Conservation (phyloP, 2,329 filamentous ascomycete species). For the Colletotrichum truncatum region DNA sequence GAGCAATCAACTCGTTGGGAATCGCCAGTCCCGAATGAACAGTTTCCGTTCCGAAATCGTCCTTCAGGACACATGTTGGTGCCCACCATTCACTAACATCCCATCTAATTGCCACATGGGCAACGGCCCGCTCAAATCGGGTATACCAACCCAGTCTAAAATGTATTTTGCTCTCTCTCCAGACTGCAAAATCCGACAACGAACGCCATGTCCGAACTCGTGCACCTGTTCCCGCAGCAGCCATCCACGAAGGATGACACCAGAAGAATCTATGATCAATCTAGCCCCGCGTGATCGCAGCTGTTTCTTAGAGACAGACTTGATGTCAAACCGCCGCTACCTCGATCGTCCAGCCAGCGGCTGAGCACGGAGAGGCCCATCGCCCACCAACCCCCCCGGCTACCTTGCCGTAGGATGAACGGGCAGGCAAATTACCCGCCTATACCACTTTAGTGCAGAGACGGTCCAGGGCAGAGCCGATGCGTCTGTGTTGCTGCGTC, state of each 20-base stretch:
- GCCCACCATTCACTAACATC: neutral
- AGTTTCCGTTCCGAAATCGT: too few relatives aligned
- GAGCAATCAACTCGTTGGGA: too few relatives aligned
- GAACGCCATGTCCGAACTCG: too few relatives aligned
- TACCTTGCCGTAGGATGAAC: neutral
- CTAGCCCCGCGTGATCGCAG: neutral
- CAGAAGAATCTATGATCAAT: neutral
- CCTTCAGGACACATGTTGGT: constrained; percentile 4
- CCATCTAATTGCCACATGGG: too few relatives aligned
- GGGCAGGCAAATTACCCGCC: neutral
- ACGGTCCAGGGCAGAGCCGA: neutral
- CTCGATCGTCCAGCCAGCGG: neutral
- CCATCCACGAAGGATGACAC: neutral
- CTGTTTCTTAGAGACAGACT: constrained; percentile 20
- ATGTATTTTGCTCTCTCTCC: neutral
- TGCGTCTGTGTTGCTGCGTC: constrained; percentile 19
- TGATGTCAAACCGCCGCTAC: neutral
- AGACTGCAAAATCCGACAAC: neutral
- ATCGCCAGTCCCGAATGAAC: too few relatives aligned
- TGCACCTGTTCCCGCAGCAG: too few relatives aligned
- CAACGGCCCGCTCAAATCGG: too few relatives aligned
- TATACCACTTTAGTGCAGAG: constrained; percentile 9
- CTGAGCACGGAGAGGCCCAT: neutral
- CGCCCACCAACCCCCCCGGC: too few relatives aligned
- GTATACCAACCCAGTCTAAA: neutral